Percentiles rank a stretch among this genome's conserved stretches.
phyloP scores from a whole-genome alignment of 768 basidiomycete genomes.

The Mycena leptocephala region DNA sequence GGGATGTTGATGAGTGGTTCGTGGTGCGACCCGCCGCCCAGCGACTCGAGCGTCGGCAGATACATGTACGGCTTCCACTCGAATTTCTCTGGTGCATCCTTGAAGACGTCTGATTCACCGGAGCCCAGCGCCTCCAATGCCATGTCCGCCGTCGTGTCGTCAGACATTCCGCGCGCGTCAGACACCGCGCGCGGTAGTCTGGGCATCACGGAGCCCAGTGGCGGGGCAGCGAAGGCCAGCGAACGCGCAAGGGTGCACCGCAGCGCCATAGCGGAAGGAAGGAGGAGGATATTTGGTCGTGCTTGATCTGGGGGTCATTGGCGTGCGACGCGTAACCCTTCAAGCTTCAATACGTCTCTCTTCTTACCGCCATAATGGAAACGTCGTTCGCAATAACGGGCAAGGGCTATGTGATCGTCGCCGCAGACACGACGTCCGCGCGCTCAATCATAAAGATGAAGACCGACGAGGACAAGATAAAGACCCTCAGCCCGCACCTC shows the following conservation, averaged over 20 bases:
- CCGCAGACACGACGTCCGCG: conserved; percentile 91
- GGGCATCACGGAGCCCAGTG: not conserved
- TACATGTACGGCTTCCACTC: conserved; percentile 20
- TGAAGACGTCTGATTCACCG: conserved; percentile 1
- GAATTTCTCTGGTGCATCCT: not conserved
- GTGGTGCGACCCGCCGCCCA: conserved; percentile 15
- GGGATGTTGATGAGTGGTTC: conserved; percentile 69
- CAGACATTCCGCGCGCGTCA: not conserved
- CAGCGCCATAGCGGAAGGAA: not conserved
- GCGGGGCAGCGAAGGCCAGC: too few relatives aligned
- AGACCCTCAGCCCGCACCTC: conserved; percentile 89
- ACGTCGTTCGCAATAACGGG: conserved; percentile 93
- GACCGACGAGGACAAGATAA: conserved; percentile 96
- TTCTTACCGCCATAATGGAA: conserved; percentile 72
- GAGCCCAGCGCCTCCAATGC: conserved; percentile 38
- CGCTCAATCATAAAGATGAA: conserved; percentile 99
- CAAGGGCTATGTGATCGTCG: conserved; percentile 94
- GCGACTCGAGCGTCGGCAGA: conserved; percentile 8
- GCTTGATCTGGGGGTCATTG: not conserved
- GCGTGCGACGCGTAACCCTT: conserved; percentile 33
- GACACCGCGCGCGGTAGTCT: not conserved
- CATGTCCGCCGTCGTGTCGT: conserved; percentile 5
- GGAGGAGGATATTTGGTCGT: not conserved
- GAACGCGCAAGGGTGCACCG: not conserved
- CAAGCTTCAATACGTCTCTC: not conserved